Evolutionary conservation across 192 early-diverging fungal genomes (phyloP).

Genomic region (Phycomyces nitens): DNA sequence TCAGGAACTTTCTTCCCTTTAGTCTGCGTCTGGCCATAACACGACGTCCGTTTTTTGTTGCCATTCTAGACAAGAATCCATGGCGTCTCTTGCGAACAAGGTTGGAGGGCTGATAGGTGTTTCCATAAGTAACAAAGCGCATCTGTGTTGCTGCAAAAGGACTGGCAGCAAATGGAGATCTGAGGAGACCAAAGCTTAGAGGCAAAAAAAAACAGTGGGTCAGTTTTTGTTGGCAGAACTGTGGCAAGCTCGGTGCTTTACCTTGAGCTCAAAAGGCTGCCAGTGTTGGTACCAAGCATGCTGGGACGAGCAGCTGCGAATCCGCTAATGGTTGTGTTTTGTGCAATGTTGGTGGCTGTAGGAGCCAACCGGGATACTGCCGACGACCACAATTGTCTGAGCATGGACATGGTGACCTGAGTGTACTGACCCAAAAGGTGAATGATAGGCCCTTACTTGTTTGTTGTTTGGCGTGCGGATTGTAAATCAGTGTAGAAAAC

Average conservation of each 20-base stretch:
- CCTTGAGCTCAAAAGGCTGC: conserved; percentile 8
- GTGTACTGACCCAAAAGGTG: too few species aligned
- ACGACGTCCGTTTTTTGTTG: conserved; percentile 74
- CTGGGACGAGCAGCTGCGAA: conserved; percentile 6
- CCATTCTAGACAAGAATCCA: conserved; percentile 84
- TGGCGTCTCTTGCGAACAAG: conserved; percentile 86
- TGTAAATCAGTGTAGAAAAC: too few species aligned
- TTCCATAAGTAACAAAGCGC: conserved; percentile 82
- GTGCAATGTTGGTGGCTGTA: too few species aligned
- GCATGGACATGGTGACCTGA: conserved; percentile 3
- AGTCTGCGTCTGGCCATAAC: conserved; percentile 69
- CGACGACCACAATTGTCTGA: conserved; percentile 17
- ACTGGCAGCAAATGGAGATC: conserved; percentile 1
- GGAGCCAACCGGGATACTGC: background rate
- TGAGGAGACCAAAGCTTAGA: background rate
- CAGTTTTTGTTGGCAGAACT: background rate
- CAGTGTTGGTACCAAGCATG: background rate
- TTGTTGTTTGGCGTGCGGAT: background rate
- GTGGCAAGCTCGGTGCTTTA: too few species aligned
- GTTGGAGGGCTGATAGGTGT: conserved; percentile 91
- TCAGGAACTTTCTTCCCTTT: conserved; percentile 87
- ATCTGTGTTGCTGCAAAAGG: conserved; percentile 40
- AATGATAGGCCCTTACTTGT: background rate
- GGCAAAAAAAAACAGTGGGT: conserved; percentile 1
- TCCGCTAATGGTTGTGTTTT: background rate